Evolutionary conservation across 345 rosid species (phyloP), one percentile per base, ranked within the genome.

Genomic region (Linum lewisii): DNA sequence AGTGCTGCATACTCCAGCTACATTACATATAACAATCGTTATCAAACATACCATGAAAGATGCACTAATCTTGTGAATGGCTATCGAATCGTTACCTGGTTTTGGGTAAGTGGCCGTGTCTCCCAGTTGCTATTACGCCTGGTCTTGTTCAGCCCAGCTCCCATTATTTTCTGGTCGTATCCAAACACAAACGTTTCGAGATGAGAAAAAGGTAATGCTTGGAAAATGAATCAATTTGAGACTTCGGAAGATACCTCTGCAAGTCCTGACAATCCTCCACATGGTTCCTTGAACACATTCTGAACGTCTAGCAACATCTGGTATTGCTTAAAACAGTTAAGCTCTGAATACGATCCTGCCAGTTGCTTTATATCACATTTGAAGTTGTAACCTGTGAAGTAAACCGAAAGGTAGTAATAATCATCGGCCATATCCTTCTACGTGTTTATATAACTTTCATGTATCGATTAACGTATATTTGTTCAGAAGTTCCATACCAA

Each of bases 1-100:
- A 93, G 84, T 2, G 98, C 97, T 3, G 91, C 97, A 68, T 89
- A 86, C 79, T 93, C 95, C 50, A 93, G 84, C 91, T 93, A 26
- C 18, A 42, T 42, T 42, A 42, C 47, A 16, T 16, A 11, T 42
- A 42, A 42, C 16, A 6, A 42, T 42, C 15, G 15, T 42, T 4
- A 42, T 42, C 13, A 42, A n/a, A n/a, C n/a, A n/a, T n/a, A n/a
- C n/a, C n/a, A n/a, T n/a, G n/a, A n/a, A n/a, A n/a, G n/a, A n/a
- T n/a, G 18, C 15, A 42, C 3, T 11, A 11, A 42, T 14, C 18
- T 11, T 42, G 47, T 42, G 2, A 42, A 16, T 42, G 47, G 47
- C 16, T 1, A 42, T 8, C 13, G 47, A 42, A 6, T 11, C 47
- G 3, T 42, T 69, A 91, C 99, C 94, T 89, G 93, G 70, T 85